Base-by-base conservation (phyloP, 2,329 filamentous ascomycete genomes). In the Bipolaris cookei region DNA sequence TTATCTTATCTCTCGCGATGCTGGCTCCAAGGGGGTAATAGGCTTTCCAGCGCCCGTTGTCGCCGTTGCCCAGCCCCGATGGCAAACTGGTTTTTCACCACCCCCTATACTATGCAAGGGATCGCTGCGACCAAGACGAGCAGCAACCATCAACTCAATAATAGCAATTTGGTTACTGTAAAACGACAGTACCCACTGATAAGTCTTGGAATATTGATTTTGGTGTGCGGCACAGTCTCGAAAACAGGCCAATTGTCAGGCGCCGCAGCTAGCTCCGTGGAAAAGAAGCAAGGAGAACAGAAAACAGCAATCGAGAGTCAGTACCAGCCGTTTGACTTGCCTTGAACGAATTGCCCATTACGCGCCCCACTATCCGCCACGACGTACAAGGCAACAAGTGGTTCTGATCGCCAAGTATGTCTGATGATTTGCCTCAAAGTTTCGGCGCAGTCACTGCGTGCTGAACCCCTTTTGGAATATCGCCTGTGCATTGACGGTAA, bases 381-480 rank as follows among this genome's bases (percentile, higher is more conserved):
- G 28, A 30, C 23, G 21, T 25, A 34, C 42, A 30, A 20, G 44
- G 38, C 39, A 34, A 10, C 18, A 58, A 38, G 39, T 45, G 41
- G 34, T 38, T 45, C 38, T 42, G 43, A 37, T 50, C 44, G 51
- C 55, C 45, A 28, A 28, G 38, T 42, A 41, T 14, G 54, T 45
- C 41, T 56, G 32, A 44, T 38, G 38, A 53, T 52, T 38, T 43
- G 37, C 51, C 48, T 13, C 54, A 56, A 52, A 45, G 35, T 43
- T 56, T 38, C 54, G 48, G 50, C 48, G 30, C 35, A 23, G 49
- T 43, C 54, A 47, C 30, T n/a, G 23, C 44, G 48, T 46, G 42
- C 30, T 37, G 49, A 28, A 53, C 35, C 43, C 35, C 54, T 45
- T 35, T 42, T 46, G 34, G 28, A 16, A 42, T 25, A 25, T 49